phyloP scores from a whole-genome alignment of 108 stramenopile species.

The Schizochytrium sp. region DNA sequence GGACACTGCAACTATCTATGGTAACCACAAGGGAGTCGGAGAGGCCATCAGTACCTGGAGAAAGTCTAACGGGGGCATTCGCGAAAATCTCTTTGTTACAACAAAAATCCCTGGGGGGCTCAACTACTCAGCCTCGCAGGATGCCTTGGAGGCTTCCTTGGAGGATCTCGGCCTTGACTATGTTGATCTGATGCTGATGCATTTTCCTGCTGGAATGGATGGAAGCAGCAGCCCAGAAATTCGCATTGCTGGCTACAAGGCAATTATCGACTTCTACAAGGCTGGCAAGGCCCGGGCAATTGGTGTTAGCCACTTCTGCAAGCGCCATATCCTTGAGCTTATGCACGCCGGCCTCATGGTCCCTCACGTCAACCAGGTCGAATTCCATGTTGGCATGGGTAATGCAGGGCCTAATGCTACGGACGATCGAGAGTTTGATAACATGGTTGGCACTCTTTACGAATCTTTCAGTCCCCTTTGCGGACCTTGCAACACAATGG shows the following conservation, averaged over 20 bases:
- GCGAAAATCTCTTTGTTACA: slow-evolving; percentile 88
- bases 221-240: not conserved
- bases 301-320: slow-evolving; percentile 85
- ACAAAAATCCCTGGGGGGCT: slow-evolving; percentile 92
- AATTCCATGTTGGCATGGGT: slow-evolving; percentile 73
- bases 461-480: slow-evolving; percentile 53
- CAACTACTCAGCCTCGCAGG: slow-evolving; percentile 81
- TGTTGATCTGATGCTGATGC: slow-evolving; percentile 85
- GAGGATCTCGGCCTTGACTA: slow-evolving; percentile 84
- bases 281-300: slow-evolving; percentile 78
- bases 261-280: slow-evolving; percentile 83
- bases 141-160: slow-evolving; percentile 73
- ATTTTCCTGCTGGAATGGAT: slow-evolving; percentile 79
- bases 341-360: slow-evolving; percentile 76
- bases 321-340: slow-evolving; percentile 75
- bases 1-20: slow-evolving; percentile 93
- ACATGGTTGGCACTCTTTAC: slow-evolving; percentile 15
- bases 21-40: slow-evolving; percentile 89
- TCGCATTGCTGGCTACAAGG: slow-evolving; percentile 82
- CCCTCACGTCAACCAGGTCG: slow-evolving; percentile 87
- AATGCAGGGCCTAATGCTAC: slow-evolving; percentile 45
- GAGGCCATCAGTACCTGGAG: slow-evolving; percentile 83
- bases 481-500: slow-evolving; percentile 20
- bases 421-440: slow-evolving; percentile 46
- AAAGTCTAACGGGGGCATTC: slow-evolving; percentile 68